Evolutionary conservation across 2,329 filamentous ascomycete species (phyloP).

Genomic region (Graphiopsis chlorocephala): DNA sequence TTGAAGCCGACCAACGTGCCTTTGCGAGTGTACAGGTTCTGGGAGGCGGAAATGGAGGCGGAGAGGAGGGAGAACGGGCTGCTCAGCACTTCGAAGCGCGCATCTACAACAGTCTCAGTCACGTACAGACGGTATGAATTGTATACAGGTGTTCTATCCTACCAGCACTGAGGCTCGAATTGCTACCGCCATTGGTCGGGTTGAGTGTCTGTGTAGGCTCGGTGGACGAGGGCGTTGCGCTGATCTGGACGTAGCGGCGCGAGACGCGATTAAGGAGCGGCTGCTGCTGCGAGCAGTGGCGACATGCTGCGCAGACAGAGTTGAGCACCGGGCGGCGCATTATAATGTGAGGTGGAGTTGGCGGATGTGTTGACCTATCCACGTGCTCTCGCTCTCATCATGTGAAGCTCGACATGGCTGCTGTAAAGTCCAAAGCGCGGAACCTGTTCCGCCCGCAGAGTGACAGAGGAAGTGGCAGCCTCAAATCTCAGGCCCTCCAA

Average conservation of each 20-base stretch:
- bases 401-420: constrained; percentile 1
- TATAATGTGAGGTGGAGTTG: background rate
- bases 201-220: constrained; percentile 39
- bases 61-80: constrained; percentile 91
- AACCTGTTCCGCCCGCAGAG: background rate
- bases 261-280: background rate
- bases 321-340: constrained; percentile 34
- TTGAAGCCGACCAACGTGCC: constrained; percentile 88
- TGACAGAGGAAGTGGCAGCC: background rate
- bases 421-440: background rate
- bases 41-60: constrained; percentile 86
- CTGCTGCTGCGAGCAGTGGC: constrained; percentile 19
- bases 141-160: constrained; percentile 10
- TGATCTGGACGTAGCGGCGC: constrained; percentile 45
- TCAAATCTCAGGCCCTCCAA: background rate
- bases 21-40: constrained; percentile 86
- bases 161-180: constrained; percentile 20
- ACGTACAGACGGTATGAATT: background rate
- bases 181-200: constrained; percentile 22
- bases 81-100: constrained; percentile 89
- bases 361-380: background rate
- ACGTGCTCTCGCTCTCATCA: background rate
- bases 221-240: constrained; percentile 42
- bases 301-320: constrained; percentile 28
- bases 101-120: constrained; percentile 60